These are phyloP conservation scores for Rhizophagus sp. DNA, from an alignment of 192 early-diverging fungal genomes.

Conservation along the genomic window DNA sequence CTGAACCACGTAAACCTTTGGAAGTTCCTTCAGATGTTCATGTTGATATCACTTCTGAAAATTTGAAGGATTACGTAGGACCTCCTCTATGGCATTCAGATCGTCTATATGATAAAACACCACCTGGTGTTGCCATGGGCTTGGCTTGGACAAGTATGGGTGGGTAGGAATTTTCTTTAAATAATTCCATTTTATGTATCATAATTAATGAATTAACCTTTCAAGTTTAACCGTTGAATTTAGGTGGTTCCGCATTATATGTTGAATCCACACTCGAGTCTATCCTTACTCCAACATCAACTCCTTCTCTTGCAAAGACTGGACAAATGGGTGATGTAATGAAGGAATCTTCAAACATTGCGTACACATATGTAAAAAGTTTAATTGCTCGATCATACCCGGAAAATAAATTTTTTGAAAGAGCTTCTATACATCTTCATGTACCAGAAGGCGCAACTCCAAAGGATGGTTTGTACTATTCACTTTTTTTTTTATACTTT, in stretches of 20 bases:
- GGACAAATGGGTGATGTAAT: constrained; percentile 99
- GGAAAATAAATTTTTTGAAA: constrained; percentile 89
- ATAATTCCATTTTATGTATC: neutral
- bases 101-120: constrained; percentile 87
- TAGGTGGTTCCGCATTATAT: constrained; percentile 88
- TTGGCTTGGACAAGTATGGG: constrained; percentile 98
- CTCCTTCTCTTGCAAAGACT: constrained; percentile 72
- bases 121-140: constrained; percentile 97
- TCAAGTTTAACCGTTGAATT: constrained; percentile 8
- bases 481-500: neutral
- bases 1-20: constrained; percentile 47
- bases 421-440: constrained; percentile 90
- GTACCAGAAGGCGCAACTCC: constrained; percentile 97
- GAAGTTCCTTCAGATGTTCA: constrained; percentile 53
- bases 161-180: constrained; percentile 35
- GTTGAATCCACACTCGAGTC: constrained; percentile 94
- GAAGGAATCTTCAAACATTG: constrained; percentile 95
- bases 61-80: constrained; percentile 93
- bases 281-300: constrained; percentile 56
- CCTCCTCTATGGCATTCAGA: constrained; percentile 86
- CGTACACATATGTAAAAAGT: constrained; percentile 95
- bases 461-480: constrained; percentile 77
- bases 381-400: constrained; percentile 75
- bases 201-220: neutral
- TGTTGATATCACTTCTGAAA: constrained; percentile 66